A percentile compares a stretch with the other conserved stretches of the same genome.
phyloP scores from a whole-genome alignment of 345 rosid species.

The Syzygium jambos region DNA sequence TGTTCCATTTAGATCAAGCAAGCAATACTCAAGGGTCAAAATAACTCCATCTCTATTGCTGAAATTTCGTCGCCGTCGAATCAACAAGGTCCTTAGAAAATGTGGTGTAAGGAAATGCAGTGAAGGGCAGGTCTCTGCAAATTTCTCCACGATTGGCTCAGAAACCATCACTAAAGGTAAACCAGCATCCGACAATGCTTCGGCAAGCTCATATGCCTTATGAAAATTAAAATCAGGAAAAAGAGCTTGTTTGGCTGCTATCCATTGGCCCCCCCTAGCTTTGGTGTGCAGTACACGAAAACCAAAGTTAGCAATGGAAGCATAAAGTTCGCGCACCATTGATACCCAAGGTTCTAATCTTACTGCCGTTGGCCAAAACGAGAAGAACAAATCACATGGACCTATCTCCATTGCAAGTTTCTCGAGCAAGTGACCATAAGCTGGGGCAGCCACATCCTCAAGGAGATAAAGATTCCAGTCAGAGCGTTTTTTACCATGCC shows the following conservation, averaged over 20 bases:
- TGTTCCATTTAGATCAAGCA: constrained; percentile 59
- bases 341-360: constrained; percentile 93
- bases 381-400: constrained; percentile 67
- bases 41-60: constrained; percentile 52
- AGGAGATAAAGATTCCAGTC: constrained; percentile 92
- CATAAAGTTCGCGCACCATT: constrained; percentile 58
- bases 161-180: constrained; percentile 63
- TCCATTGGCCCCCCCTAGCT: constrained; percentile 94
- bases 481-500: constrained; percentile 86
- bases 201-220: constrained; percentile 57
- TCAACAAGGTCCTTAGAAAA: constrained; percentile 58
- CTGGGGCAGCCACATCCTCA: constrained; percentile 77
- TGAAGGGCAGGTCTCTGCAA: constrained; percentile 62
- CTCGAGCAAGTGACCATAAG: constrained; percentile 87
- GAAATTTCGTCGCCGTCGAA: constrained; percentile 65
- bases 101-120: constrained; percentile 76
- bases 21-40: constrained; percentile 82
- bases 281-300: constrained; percentile 72
- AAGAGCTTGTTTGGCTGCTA: constrained; percentile 81
- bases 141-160: constrained; percentile 54
- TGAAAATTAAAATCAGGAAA: constrained; percentile 78
- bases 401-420: constrained; percentile 75
- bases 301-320: constrained; percentile 55
- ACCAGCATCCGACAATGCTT: constrained; percentile 79
- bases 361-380: constrained; percentile 70